phyloP scores from a whole-genome alignment of 2,329 filamentous ascomycete species.

The Colletotrichum sp. region DNA sequence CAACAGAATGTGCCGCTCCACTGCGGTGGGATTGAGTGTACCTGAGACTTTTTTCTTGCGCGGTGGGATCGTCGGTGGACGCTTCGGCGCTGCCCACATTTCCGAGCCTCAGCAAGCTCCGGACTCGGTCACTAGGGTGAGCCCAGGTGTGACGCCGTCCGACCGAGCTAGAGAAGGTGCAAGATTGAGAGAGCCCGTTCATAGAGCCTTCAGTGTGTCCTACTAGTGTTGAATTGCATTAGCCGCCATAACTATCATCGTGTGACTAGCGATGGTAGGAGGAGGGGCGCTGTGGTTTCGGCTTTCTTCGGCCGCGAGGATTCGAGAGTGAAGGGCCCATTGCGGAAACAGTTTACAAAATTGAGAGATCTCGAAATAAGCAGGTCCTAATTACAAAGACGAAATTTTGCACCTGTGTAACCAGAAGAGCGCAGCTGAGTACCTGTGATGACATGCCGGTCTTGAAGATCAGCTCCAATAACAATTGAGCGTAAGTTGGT shows the following conservation, averaged over 20 bases:
- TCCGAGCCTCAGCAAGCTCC: neutral
- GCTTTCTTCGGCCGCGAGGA: neutral
- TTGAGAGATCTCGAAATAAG: neutral
- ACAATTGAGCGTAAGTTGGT: neutral
- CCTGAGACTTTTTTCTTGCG: neutral
- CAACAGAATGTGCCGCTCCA: constrained; percentile 5
- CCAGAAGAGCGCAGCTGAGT: neutral
- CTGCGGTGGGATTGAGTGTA: neutral
- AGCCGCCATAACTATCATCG: neutral
- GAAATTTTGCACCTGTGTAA: neutral
- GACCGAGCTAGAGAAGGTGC: neutral
- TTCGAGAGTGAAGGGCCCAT: neutral
- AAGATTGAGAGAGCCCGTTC: neutral
- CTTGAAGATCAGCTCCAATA: neutral
- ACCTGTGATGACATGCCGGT: neutral
- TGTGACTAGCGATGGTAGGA: neutral
- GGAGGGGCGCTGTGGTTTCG: neutral
- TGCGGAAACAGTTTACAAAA: neutral
- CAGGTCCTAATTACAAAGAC: neutral
- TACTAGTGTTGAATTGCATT: neutral
- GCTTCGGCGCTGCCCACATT: constrained; percentile 9
- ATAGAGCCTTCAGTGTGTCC: neutral
- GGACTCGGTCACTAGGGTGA: constrained; percentile 8
- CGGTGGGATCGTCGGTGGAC: neutral
- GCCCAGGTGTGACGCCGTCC: neutral